phyloP scores from a whole-genome alignment of 2,329 filamentous ascomycete species.

The Fusarium marasasianum region DNA sequence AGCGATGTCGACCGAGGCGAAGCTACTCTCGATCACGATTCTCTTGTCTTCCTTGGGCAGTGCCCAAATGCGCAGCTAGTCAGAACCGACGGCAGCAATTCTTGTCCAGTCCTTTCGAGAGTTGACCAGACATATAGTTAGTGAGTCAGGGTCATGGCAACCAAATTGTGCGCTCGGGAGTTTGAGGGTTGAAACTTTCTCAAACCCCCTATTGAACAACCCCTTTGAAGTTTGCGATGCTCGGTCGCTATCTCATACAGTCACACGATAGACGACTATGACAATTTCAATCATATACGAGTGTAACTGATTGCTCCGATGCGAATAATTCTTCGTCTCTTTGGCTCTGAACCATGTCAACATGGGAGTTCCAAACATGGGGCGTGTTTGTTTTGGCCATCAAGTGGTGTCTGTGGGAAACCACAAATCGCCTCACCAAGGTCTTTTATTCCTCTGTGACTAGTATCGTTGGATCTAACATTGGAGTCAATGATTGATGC shows the following conservation, averaged over 20 bases:
- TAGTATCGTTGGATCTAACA: no score
- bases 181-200: conserved; percentile 8
- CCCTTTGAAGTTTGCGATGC: neutral
- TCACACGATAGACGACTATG: neutral
- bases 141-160: neutral
- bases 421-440: no score
- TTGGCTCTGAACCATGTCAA: neutral
- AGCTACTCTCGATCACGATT: neutral
- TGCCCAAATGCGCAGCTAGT: neutral
- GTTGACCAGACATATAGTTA: neutral
- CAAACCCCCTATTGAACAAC: neutral
- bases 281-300: conserved; percentile 7
- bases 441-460: no score
- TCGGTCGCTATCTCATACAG: neutral
- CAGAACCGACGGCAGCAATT: neutral
- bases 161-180: neutral
- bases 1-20: neutral
- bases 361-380: neutral
- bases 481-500: no score
- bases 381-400: neutral
- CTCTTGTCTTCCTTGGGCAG: neutral
- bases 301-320: neutral
- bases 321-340: neutral
- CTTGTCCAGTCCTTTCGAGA: neutral
- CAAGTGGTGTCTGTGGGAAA: no score